A percentile compares a stretch with the other conserved stretches of the same genome.
Evolutionary conservation across 2,329 filamentous ascomycete genomes (phyloP).

Genomic region (Colletotrichum simmondsii): DNA sequence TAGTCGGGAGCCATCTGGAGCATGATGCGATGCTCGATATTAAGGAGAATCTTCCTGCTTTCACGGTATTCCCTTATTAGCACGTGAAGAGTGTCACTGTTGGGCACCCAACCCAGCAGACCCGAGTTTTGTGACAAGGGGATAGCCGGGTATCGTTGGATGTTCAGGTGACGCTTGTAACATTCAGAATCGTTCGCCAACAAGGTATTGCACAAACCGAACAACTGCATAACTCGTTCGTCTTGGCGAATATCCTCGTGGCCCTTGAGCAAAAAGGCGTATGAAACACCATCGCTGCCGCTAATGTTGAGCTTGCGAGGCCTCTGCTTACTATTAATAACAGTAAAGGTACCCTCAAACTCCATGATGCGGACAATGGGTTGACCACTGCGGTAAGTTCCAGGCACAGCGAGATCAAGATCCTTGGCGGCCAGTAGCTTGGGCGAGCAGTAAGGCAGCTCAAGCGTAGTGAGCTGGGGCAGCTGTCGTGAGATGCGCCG

Average conservation of each 20-base stretch:
- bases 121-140: constrained; percentile 96
- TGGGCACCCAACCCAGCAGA: constrained; percentile 94
- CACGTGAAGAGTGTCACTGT: constrained; percentile 96
- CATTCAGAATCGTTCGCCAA: constrained; percentile 94
- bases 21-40: constrained; percentile 99
- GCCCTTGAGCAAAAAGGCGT: constrained; percentile 95
- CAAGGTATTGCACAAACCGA: constrained; percentile 96
- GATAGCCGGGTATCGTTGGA: constrained; percentile 96
- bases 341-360: constrained; percentile 89
- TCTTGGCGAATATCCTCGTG: constrained; percentile 99
- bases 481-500: constrained; percentile 93
- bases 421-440: constrained; percentile 87
- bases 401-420: constrained; percentile 93
- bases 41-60: constrained; percentile 95
- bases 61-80: constrained; percentile 98
- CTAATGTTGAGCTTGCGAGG: constrained; percentile 88
- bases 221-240: constrained; percentile 99
- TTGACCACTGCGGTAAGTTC: constrained; percentile 84
- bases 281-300: constrained; percentile 88
- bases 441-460: constrained; percentile 96
- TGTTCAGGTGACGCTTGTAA: constrained; percentile 96
- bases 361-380: constrained; percentile 86
- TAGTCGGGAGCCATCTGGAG: constrained; percentile 99
- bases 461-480: constrained; percentile 90
- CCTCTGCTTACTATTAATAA: constrained; percentile 97